phyloP scores from a whole-genome alignment of 495 filamentous ascomycete species.

The Jackrogersella multiformis region DNA sequence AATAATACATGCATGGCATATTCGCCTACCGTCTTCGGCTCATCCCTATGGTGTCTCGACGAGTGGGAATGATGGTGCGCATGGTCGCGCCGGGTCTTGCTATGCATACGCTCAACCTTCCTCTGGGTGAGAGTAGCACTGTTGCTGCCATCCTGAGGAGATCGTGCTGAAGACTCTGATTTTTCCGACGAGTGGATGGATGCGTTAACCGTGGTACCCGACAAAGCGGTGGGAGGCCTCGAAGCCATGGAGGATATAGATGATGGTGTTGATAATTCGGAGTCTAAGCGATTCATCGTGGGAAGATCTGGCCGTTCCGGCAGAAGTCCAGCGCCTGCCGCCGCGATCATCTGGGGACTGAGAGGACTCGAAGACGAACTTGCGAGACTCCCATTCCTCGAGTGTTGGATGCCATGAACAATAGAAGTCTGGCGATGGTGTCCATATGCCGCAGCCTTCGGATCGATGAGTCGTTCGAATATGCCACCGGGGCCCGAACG shows the following conservation, averaged over 20 bases:
- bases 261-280: slow-evolving; percentile 45
- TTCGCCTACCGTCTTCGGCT: slow-evolving; percentile 91
- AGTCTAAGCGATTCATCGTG: slow-evolving; percentile 53
- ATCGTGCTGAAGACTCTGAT: slow-evolving; percentile 30
- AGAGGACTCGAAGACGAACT: slow-evolving; percentile 75
- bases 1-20: slow-evolving; percentile 97
- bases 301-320: slow-evolving; percentile 57
- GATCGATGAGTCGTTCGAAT: slow-evolving; percentile 69
- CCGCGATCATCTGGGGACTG: slow-evolving; percentile 83
- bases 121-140: slow-evolving; percentile 48
- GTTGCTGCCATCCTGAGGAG: slow-evolving; percentile 41
- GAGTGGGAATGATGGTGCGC: slow-evolving; percentile 85
- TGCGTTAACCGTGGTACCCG: slow-evolving; percentile 52
- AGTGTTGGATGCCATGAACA: slow-evolving; percentile 92
- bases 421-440: slow-evolving; percentile 95
- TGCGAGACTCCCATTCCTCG: slow-evolving; percentile 78
- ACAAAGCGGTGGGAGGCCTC: slow-evolving; percentile 53
- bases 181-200: slow-evolving; percentile 49
- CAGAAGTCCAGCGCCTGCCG: slow-evolving; percentile 61
- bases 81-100: slow-evolving; percentile 73
- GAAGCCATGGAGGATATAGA: slow-evolving; percentile 43
- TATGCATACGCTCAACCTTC: slow-evolving; percentile 70
- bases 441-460: slow-evolving; percentile 70
- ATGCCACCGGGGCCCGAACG: slow-evolving; percentile 59
- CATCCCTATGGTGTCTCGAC: slow-evolving; percentile 73